Evolutionary conservation across 2,329 filamentous ascomycete genomes (phyloP).

Genomic region (Berkeleyomyces rouxiae): DNA sequence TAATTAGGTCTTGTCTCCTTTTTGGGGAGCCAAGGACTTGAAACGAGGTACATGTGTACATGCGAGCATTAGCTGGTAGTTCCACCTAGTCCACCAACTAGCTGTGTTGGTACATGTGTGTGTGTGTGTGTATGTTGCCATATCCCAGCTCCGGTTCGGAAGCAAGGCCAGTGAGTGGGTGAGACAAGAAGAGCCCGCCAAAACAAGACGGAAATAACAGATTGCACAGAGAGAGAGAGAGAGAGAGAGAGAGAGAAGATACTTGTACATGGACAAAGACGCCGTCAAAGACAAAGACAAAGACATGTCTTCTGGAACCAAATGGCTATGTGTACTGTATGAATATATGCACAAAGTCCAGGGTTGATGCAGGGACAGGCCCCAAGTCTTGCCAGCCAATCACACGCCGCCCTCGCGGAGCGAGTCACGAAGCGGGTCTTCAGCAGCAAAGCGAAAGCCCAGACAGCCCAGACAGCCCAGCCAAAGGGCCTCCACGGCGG

Average conservation of each 20-base stretch:
- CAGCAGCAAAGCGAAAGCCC: background rate
- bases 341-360: background rate
- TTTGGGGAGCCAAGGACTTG: too few species aligned
- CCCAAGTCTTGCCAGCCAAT: background rate
- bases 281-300: background rate
- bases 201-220: background rate
- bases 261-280: background rate
- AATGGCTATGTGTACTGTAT: too few species aligned
- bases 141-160: background rate
- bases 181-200: background rate
- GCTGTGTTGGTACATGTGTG: too few species aligned
- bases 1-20: too few species aligned
- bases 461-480: background rate
- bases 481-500: constrained; percentile 5
- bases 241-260: background rate
- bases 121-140: background rate
- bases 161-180: background rate
- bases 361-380: background rate
- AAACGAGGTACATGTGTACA: too few species aligned
- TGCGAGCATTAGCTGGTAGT: too few species aligned
- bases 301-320: too few species aligned
- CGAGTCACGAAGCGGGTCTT: constrained; percentile 9
- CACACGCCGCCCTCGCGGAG: background rate
- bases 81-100: too few species aligned
- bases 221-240: background rate